Base-by-base conservation (phyloP, 192 early-diverging fungal genomes). In the Podila verticillata region DNA sequence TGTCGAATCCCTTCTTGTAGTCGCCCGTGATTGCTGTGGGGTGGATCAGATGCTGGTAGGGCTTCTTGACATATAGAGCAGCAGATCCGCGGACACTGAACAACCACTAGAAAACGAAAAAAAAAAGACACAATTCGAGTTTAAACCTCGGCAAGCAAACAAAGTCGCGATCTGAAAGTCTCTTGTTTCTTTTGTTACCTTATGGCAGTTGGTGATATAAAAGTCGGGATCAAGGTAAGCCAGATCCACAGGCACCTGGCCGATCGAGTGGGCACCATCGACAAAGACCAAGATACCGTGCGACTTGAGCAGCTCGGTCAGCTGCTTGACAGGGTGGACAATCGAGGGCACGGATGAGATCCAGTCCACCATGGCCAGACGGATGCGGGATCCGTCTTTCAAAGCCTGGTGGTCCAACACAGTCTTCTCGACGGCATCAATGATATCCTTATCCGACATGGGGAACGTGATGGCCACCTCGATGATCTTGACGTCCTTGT, bases 191-290 rank as follows among this genome's bases (percentile, higher is more conserved):
- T 44, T 48, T 47, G 1, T 74, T 70, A 79, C 75, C 64, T 93
- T 93, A 79, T 93, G 91, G 64, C 83, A 85, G 70, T 91, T 91
- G 48, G 86, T 85, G n/a, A 90, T 87, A 60, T 88, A 90, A 61
- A 91, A 94, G 65, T 94, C 93, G 1, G 91, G 87, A 57, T 84
- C 70, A 19, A 85, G 68, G 47, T 85, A 83, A 24, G 66, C 65
- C 7, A 92, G 48, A 44, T 91, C 72, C 2, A 92, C 58, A 39
- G 88, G 89, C 24, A 93, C 86, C 71, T 92, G 91, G 12, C 90
- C 90, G 57, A 93, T 86, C 24, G 89, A 72, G 67, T 93, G 92
- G 9, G 92, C 91, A 47, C 88, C 92, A 71, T 93, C 92, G 17
- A 93, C 81, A 65, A 89, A 72, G 7, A 86, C 86, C 48, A 89